Conservation (phyloP, 495 filamentous ascomycete species). For the Hypoxylon trugodes region DNA sequence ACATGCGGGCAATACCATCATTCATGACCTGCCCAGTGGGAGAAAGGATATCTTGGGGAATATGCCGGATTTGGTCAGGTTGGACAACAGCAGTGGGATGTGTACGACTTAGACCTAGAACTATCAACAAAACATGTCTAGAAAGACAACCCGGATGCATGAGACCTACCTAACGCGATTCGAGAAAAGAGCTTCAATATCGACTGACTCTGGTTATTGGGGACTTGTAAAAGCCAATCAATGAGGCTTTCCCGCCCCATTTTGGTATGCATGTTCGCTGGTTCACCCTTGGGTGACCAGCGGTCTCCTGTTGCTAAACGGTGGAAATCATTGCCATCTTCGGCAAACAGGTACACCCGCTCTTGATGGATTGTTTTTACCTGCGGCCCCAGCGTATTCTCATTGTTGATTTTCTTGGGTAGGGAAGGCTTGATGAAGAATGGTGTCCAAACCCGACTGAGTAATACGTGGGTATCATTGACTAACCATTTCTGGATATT, state of each 20-base stretch:
- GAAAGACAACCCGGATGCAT: not conserved
- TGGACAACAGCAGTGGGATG: conserved; percentile 47
- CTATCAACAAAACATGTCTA: conserved; percentile 1
- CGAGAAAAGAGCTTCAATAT: conserved; percentile 51
- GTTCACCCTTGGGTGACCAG: conserved; percentile 40
- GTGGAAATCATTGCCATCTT: conserved; percentile 48
- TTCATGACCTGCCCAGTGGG: conserved; percentile 70
- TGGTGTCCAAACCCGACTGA: conserved; percentile 55
- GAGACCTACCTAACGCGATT: conserved; percentile 53
- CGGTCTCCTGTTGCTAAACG: conserved; percentile 15
- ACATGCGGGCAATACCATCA: conserved; percentile 81
- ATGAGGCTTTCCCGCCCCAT: conserved; percentile 47
- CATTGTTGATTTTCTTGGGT: conserved; percentile 48
- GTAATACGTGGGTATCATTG: conserved; percentile 45
- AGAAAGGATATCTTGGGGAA: conserved; percentile 46
- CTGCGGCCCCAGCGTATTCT: conserved; percentile 46
- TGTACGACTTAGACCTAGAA: conserved; percentile 53
- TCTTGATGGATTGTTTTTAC: conserved; percentile 49
- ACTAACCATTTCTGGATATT: conserved; percentile 54
- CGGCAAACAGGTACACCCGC: conserved; percentile 56
- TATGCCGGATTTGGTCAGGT: conserved; percentile 48
- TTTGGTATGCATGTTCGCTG: conserved; percentile 40
- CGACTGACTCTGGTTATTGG: conserved; percentile 49
- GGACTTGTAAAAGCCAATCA: conserved; percentile 54
- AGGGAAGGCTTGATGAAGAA: conserved; percentile 54